Conservation (phyloP, 345 rosid genomes). For the Eucalyptus lansdowneana region DNA sequence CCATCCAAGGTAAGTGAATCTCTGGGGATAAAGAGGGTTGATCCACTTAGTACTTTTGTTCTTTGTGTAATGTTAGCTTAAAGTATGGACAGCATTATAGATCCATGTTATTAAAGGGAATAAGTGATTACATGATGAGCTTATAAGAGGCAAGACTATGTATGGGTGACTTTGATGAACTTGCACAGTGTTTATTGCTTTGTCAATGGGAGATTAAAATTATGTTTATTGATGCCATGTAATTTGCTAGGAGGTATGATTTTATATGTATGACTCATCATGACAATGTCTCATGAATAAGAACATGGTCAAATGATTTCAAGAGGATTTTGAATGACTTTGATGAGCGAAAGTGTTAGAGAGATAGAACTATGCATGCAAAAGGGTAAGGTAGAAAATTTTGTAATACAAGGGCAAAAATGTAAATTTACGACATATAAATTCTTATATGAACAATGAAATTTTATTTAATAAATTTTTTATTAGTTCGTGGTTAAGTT, state of each 20-base stretch:
- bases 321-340: too few species aligned
- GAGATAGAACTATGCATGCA: neutral
- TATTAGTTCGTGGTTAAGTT: neutral
- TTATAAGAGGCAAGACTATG: neutral
- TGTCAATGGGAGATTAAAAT: neutral
- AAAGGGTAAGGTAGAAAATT: neutral
- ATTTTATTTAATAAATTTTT: neutral
- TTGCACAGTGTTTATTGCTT: neutral
- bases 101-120: neutral
- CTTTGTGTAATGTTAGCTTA: too few species aligned
- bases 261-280: neutral
- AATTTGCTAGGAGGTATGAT: neutral
- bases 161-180: neutral
- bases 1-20: too few species aligned
- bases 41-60: too few species aligned
- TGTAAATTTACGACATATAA: neutral
- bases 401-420: neutral
- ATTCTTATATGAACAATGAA: neutral
- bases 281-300: neutral
- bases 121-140: neutral
- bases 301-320: neutral
- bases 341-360: neutral
- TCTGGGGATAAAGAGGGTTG: too few species aligned
- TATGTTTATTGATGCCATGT: neutral
- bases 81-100: too few species aligned